Conservation (phyloP, 2,329 filamentous ascomycete genomes). For the Xylariomycetidae sp. region DNA sequence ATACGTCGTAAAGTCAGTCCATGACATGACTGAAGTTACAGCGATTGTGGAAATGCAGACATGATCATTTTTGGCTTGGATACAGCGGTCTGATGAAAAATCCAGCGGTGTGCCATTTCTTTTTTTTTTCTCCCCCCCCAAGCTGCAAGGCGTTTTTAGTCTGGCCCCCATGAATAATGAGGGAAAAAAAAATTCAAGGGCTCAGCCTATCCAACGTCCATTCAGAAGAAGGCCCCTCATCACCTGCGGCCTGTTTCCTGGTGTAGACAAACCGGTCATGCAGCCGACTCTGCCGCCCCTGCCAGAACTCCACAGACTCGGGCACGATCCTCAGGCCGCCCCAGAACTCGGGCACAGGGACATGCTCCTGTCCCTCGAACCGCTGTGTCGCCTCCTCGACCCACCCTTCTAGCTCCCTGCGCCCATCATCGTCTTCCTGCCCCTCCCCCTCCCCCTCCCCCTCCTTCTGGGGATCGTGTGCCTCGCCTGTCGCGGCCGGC, state of each 20-base stretch:
- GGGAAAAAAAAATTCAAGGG: no score
- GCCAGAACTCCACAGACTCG: slow-evolving; percentile 90
- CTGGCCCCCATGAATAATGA: no score
- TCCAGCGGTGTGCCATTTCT: no score
- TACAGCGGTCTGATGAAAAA: no score
- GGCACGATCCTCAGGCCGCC: slow-evolving; percentile 84
- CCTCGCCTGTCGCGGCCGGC: slow-evolving; percentile 29
- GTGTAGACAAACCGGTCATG: slow-evolving; percentile 92
- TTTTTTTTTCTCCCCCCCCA: no score
- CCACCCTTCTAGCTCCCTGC: slow-evolving; percentile 69
- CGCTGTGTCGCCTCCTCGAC: slow-evolving; percentile 71
- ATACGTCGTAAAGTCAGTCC: no score
- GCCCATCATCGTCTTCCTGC: slow-evolving; percentile 55
- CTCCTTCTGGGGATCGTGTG: slow-evolving; percentile 10
- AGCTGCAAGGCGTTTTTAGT: no score
- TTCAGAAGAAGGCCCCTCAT: slow-evolving; percentile 34
- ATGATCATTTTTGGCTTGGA: no score
- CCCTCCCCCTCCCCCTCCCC: slow-evolving; percentile 9
- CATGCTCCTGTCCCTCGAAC: slow-evolving; percentile 72
- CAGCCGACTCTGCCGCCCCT: slow-evolving; percentile 81
- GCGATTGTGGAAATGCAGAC: no score
- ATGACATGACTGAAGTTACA: no score
- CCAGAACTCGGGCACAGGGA: slow-evolving; percentile 93
- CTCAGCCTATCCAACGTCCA: slow-evolving; percentile 73
- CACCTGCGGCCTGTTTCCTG: slow-evolving; percentile 43